Evolutionary conservation across 208 protist genomes (phyloP).

Genomic region (Crithidia mellificae): DNA sequence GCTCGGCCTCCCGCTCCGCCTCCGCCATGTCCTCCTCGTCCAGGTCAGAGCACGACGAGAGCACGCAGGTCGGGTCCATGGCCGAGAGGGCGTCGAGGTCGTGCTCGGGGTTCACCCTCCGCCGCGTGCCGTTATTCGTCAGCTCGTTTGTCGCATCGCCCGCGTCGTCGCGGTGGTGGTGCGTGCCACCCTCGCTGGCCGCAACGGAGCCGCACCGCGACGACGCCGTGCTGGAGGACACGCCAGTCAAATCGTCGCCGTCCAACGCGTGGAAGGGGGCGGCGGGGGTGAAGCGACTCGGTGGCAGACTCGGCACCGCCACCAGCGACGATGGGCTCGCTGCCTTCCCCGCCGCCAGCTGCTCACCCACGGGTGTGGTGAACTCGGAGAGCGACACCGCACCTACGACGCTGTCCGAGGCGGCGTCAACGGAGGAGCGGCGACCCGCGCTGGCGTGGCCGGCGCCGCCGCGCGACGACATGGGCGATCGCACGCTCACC

Average conservation of each 20-base stretch:
- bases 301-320: not conserved
- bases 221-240: conserved; percentile 28
- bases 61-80: conserved; percentile 25
- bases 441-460: conserved; percentile 1
- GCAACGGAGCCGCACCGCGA: conserved; percentile 4
- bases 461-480: not conserved
- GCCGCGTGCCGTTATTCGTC: not conserved
- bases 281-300: not conserved
- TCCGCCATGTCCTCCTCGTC: conserved; percentile 11
- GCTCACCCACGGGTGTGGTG: conserved; percentile 4
- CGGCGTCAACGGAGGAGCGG: conserved; percentile 4
- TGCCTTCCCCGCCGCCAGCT: not conserved
- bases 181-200: not conserved
- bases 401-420: conserved; percentile 18
- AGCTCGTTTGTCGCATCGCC: not conserved
- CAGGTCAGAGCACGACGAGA: conserved; percentile 7
- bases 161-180: no score
- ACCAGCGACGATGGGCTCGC: not conserved
- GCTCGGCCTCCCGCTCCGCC: not conserved
- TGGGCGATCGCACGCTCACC: conserved; percentile 3
- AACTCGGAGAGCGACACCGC: conserved; percentile 15
- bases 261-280: not conserved
- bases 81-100: conserved; percentile 14
- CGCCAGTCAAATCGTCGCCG: conserved; percentile 13
- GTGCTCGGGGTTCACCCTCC: conserved; percentile 11